Percentiles rank a stretch among this genome's conserved stretches.
Evolutionary conservation across 192 early-diverging fungal species (phyloP).

Genomic region (Rhizoclosmatium globosum): DNA sequence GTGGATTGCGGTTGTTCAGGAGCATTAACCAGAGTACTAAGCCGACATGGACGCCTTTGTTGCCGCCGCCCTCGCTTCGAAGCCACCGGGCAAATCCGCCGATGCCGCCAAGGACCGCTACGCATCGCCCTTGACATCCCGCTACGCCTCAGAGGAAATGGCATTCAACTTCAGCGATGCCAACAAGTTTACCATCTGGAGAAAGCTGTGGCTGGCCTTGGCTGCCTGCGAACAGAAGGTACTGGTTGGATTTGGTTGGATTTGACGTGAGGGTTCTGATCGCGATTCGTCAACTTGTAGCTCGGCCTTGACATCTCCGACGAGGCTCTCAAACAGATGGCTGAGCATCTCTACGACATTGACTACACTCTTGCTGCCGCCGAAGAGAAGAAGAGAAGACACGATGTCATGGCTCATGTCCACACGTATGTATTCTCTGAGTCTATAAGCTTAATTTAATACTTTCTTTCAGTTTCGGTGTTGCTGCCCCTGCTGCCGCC

Average conservation of each 20-base stretch:
- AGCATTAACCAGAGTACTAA: neutral
- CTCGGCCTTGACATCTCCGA: constrained; percentile 93
- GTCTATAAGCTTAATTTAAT: constrained; percentile 73
- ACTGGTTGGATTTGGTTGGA: too few species aligned
- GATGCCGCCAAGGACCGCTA: constrained; percentile 77
- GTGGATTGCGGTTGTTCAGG: neutral
- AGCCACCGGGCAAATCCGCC: constrained; percentile 47
- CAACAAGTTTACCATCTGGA: constrained; percentile 96
- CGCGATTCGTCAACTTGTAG: constrained; percentile 53
- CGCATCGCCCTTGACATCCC: constrained; percentile 93
- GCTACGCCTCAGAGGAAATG: constrained; percentile 98
- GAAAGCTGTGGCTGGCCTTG: constrained; percentile 92
- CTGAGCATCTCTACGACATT: constrained; percentile 83
- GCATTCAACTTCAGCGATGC: constrained; percentile 91
- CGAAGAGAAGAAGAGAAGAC: constrained; percentile 93
- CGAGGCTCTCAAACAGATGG: constrained; percentile 89
- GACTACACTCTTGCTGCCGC: constrained; percentile 88
- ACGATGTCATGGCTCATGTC: constrained; percentile 99
- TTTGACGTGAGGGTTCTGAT: neutral
- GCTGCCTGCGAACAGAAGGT: constrained; percentile 81
- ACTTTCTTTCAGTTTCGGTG: constrained; percentile 60
- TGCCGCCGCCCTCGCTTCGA: constrained; percentile 25
- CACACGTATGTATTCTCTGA: constrained; percentile 80
- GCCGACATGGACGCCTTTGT: constrained; percentile 23
- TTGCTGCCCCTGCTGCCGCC: constrained; percentile 85